Evolutionary conservation across 768 basidiomycete genomes (phyloP), one percentile per base, ranked within the genome.

Genomic region (Leccinellum luteum): DNA sequence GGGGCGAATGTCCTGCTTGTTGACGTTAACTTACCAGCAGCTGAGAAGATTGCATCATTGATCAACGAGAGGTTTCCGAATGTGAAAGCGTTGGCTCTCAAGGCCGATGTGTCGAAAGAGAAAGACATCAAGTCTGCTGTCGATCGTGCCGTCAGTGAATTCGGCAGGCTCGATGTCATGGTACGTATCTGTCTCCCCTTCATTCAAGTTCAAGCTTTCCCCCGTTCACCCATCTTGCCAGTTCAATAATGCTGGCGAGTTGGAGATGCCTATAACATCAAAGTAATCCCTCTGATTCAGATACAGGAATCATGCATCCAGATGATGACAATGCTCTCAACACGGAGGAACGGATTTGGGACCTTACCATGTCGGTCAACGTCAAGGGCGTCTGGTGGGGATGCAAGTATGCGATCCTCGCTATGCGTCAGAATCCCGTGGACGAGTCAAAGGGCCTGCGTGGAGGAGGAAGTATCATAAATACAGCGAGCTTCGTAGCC

Each of bases 301-400:
- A 31, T 48, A 49, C 60, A 86, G 95, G 96, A n/a, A 96, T 99
- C 68, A 99, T 99, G 97, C 97, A 98, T 70, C 87, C 93, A 17
- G 85, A 79, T 10, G 96, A 99, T 65, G 96, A 97, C 69, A 87
- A 94, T 69, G 97, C 96, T 13, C 78, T 98, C 67, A 96, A 93
- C 72, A 99, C 97, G 17, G 94, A 96, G 69, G 97, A 99, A 75
- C 84, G 81, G 51, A 93, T 98, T 74, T 99, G 97, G 96, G 91
- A 92, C 69, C 78, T 93, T 56, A 93, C 91, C 2, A 91, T 91
- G 87, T 83, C 87, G 61, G 86, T 98, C 78, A 98, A 98, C 73
- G 84, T 96, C 68, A 99, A 98, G 76, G 97, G 97, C 52, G 97
- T 98, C 58, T 98, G 96, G 97, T 99, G 89, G 87, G 97, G 97